A percentile compares a stretch with the other conserved stretches of the same genome.
Evolutionary conservation across 805 yeast species (phyloP).

Genomic region (Kodamaea lidongshanica): DNA sequence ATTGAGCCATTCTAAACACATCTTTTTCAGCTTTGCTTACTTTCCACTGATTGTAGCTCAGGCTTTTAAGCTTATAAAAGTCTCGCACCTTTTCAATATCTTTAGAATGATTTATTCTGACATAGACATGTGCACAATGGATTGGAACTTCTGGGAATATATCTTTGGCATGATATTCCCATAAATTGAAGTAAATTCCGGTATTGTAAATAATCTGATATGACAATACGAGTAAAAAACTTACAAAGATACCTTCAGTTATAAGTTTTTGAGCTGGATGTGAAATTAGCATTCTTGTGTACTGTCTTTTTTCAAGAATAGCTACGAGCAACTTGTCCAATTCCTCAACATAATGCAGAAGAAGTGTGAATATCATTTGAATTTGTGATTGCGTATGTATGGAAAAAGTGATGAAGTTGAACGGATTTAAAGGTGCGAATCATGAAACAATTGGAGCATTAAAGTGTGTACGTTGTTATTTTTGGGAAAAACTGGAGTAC

Average conservation of each 20-base stretch:
- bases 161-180: constrained; percentile 53
- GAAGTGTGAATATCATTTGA: too few relatives aligned
- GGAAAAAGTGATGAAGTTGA: too few relatives aligned
- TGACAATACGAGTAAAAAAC: constrained; percentile 18
- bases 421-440: too few relatives aligned
- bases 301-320: constrained; percentile 10
- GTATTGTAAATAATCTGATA: constrained; percentile 39
- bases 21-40: constrained; percentile 13
- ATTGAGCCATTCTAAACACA: constrained; percentile 16
- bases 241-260: constrained; percentile 22
- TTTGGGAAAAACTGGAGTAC: too few relatives aligned
- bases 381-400: too few relatives aligned
- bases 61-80: constrained; percentile 22
- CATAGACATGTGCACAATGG: constrained; percentile 70
- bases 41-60: constrained; percentile 14
- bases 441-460: too few relatives aligned
- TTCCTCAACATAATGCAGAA: too few relatives aligned
- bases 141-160: constrained; percentile 67
- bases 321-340: constrained; percentile 7
- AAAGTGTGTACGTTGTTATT: too few relatives aligned
- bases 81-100: constrained; percentile 17
- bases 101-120: constrained; percentile 40
- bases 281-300: constrained; percentile 20
- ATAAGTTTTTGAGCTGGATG: constrained; percentile 23
- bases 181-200: constrained; percentile 36